Evolutionary conservation across 176 grass and related monocot species (phyloP), one percentile per base, ranked within the genome.

Genomic region (Eremochloa ophiuroides): DNA sequence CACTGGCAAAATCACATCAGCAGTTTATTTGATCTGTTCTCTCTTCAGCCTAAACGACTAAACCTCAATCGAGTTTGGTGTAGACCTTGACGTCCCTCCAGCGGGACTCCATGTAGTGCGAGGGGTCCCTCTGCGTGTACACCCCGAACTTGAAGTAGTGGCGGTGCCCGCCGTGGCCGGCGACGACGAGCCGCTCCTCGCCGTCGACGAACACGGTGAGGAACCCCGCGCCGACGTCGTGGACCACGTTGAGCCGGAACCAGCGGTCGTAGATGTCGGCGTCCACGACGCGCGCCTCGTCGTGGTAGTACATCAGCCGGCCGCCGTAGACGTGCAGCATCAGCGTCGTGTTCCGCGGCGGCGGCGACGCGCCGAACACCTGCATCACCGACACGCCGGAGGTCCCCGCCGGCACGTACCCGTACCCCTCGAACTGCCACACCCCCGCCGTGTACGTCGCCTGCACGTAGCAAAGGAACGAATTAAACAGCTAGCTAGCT

Each of bases 391-490:
- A 87, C 62, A 82, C 84, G 0, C 71, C 76, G 4, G 80, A 79
- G 10, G 91, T 93, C 27, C 84, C 87, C 0, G 62, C 44, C 30
- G 80, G 71, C 35, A 87, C 77, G 38, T 74, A 93, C 8, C 22
- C 80, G 16, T 90, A 55, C 23, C 66, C 84, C 83, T 93, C 84
- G 82, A 90, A 90, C 82, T 93, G 84, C 87, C 87, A 93, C 30
- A 90, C 81, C 26, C 77, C 77, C 9, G 39, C 31, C 50, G 71
- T 46, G 65, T 93, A 90, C 10, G 15, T 87, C 17, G 34, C 27
- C 72, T 82, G 72, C 85, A 61, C 58, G 20, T 58, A 20, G 0
- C 8, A 30, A 35, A 48, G 16, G 46, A n/a, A n/a, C n/a, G n/a
- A n/a, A 18, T 18, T 10, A 7, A 17, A 14, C 17, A 3, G 10